Conservation (phyloP, 345 rosid species). For the Nasturtium officinale region DNA sequence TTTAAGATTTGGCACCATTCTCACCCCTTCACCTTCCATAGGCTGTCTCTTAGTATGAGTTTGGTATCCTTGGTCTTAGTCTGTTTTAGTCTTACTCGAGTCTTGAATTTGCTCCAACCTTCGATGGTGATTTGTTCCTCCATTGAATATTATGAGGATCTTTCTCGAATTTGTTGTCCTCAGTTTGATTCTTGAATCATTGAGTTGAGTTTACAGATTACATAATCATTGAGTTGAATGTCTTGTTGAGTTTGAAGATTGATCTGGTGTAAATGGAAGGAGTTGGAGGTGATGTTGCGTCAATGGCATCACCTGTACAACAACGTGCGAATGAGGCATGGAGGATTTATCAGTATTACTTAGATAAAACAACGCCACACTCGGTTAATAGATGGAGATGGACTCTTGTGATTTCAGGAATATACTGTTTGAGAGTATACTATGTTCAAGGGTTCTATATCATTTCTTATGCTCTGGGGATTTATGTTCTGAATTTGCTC, state of each 20-base stretch:
- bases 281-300: slow-evolving; percentile 58
- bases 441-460: slow-evolving; percentile 79
- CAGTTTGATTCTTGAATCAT: slow-evolving; percentile 2
- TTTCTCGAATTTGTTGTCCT: too few relatives aligned
- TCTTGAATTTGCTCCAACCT: too few relatives aligned
- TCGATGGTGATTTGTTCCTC: too few relatives aligned
- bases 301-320: slow-evolving; percentile 60
- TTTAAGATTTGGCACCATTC: too few relatives aligned
- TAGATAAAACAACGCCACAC: slow-evolving; percentile 84
- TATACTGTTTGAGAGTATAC: slow-evolving; percentile 64
- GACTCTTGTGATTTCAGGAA: slow-evolving; percentile 50
- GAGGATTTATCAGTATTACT: slow-evolving; percentile 76
- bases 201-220: background rate
- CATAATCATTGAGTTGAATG: too few relatives aligned
- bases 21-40: too few relatives aligned
- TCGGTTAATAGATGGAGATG: slow-evolving; percentile 73
- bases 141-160: too few relatives aligned
- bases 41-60: too few relatives aligned
- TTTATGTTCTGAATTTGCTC: slow-evolving; percentile 72
- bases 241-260: slow-evolving; percentile 41
- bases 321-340: slow-evolving; percentile 62
- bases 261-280: slow-evolving; percentile 87
- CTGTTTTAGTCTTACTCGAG: too few relatives aligned
- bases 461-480: slow-evolving; percentile 80
- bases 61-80: too few relatives aligned